Evolutionary conservation across 371 early-diverging fungal species (phyloP).

Genomic region (Dichotomocladium elegans): DNA sequence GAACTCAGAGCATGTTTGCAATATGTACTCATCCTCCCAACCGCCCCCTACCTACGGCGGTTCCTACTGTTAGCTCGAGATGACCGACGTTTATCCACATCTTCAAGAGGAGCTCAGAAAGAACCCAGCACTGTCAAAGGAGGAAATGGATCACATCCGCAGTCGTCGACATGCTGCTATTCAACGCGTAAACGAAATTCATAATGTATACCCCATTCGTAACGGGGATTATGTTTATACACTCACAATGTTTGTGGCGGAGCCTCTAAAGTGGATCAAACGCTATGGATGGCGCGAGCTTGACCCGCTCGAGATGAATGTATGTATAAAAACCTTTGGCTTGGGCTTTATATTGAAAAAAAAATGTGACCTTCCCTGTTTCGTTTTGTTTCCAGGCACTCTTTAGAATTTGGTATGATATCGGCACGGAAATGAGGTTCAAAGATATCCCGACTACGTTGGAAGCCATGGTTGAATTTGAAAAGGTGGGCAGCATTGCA

Average conservation of each 20-base stretch:
- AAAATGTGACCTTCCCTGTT: too few species aligned
- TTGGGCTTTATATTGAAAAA: background rate
- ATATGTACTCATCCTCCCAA: too few species aligned
- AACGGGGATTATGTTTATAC: constrained; percentile 51
- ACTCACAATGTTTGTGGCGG: constrained; percentile 37
- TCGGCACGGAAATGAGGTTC: constrained; percentile 41
- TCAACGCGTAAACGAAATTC: constrained; percentile 47
- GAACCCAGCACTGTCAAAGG: background rate
- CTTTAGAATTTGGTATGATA: constrained; percentile 38
- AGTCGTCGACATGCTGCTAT: background rate
- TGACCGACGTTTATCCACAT: constrained; percentile 1
- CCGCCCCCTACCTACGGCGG: too few species aligned
- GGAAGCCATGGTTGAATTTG: constrained; percentile 30
- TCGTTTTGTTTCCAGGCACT: too few species aligned
- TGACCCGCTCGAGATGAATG: constrained; percentile 40
- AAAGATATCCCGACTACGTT: constrained; percentile 48
- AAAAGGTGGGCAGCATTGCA: constrained; percentile 1
- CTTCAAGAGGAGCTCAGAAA: background rate
- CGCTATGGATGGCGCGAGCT: constrained; percentile 44
- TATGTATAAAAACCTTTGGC: background rate
- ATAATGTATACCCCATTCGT: constrained; percentile 42
- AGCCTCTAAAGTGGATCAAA: constrained; percentile 41
- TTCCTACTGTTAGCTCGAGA: constrained; percentile 4
- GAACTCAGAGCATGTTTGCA: background rate
- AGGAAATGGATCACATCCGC: background rate